Evolutionary conservation across 805 yeast species (phyloP).

Genomic region (Saturnispora ahearnii): DNA sequence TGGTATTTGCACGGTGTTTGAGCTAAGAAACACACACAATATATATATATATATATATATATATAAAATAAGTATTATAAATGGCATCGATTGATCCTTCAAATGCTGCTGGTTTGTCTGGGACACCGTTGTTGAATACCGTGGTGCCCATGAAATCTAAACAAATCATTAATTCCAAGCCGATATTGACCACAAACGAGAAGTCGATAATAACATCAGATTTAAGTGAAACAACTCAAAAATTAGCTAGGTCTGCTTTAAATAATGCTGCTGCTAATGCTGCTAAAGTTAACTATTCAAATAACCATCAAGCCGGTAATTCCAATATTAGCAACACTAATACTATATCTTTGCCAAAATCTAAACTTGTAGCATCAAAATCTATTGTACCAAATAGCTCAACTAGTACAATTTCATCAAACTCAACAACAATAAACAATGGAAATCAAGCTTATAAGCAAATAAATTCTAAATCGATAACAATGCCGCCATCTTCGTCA

Average conservation of each 20-base stretch:
- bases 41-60: background rate
- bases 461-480: background rate
- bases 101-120: background rate
- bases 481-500: background rate
- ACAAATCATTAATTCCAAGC: conserved; percentile 1
- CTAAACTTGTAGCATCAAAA: no score
- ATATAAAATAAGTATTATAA: background rate
- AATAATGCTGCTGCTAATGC: conserved; percentile 2
- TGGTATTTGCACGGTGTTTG: no score
- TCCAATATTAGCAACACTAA: background rate
- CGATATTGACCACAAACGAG: background rate
- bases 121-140: background rate
- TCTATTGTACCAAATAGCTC: no score
- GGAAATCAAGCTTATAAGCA: conserved; percentile 29
- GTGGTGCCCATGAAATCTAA: background rate
- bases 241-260: conserved; percentile 5
- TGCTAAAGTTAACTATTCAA: background rate
- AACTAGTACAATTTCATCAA: background rate
- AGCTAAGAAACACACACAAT: no score
- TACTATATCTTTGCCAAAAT: no score
- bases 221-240: conserved; percentile 7
- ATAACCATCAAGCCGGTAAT: background rate
- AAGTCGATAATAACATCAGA: background rate
- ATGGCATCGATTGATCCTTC: background rate
- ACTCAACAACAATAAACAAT: background rate